A percentile compares a stretch with the other conserved stretches of the same genome.
These are phyloP conservation scores for Aspergillus steynii DNA, from an alignment of 495 filamentous ascomycete genomes.

Conservation along the genomic window DNA sequence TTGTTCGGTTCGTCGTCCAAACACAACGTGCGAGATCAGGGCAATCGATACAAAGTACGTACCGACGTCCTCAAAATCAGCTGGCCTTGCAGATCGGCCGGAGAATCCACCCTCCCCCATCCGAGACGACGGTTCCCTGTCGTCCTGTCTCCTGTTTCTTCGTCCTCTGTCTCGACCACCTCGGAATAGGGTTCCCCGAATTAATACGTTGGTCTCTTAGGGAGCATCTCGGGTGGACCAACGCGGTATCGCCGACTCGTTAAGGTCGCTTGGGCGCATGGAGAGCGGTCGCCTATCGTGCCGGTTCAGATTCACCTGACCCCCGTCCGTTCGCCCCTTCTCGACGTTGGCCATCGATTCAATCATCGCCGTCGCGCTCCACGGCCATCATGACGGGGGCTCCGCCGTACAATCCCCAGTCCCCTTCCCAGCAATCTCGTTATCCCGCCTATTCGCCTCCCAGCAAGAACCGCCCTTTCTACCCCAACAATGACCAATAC, in stretches of 20 bases:
- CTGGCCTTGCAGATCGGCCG: background rate
- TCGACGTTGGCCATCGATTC: conserved; percentile 6
- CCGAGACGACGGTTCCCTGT: no score
- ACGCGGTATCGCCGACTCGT: background rate
- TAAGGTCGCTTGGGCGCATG: background rate
- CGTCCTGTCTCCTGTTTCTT: background rate
- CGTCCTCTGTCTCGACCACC: background rate
- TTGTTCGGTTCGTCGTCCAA: background rate
- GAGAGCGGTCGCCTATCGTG: background rate
- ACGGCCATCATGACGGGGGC: conserved; percentile 50
- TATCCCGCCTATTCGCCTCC: conserved; percentile 43
- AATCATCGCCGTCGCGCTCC: conserved; percentile 25
- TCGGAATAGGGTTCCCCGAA: background rate
- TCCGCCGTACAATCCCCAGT: conserved; percentile 49
- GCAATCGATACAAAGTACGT: background rate
- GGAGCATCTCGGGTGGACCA: background rate
- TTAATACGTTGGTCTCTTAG: background rate
- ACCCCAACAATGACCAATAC: conserved; percentile 62
- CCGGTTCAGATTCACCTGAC: conserved; percentile 17
- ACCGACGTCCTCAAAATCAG: background rate
- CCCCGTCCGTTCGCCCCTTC: conserved; percentile 4
- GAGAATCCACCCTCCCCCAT: background rate
- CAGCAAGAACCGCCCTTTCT: conserved; percentile 50
- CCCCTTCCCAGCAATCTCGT: conserved; percentile 43
- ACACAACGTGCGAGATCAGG: background rate